A percentile compares a stretch with the other conserved stretches of the same genome.
These are phyloP conservation scores for Microbotryomycetes sp. DNA, from an alignment of 1,284 basidiomycete species.

Conservation along the genomic window DNA sequence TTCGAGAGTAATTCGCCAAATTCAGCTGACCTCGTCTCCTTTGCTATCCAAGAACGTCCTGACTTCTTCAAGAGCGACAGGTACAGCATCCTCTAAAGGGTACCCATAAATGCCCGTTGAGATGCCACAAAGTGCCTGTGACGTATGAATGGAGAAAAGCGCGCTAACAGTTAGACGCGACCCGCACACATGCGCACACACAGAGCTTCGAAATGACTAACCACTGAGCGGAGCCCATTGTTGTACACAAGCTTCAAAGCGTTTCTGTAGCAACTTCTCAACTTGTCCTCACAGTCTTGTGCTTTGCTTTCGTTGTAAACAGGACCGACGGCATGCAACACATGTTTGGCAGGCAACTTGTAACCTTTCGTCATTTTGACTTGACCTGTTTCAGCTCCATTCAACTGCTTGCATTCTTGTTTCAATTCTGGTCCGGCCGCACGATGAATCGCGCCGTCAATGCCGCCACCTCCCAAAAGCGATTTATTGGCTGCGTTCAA, in stretches of 20 bases:
- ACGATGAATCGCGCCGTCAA: constrained; percentile 78
- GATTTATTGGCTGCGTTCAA: constrained; percentile 60
- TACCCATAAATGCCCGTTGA: constrained; percentile 76
- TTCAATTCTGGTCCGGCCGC: constrained; percentile 71
- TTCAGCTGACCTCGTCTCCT: constrained; percentile 39
- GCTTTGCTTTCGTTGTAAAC: constrained; percentile 53
- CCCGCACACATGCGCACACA: no score
- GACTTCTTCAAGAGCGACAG: constrained; percentile 58
- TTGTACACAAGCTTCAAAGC: constrained; percentile 60
- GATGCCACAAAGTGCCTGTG: constrained; percentile 65
- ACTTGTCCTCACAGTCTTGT: constrained; percentile 51
- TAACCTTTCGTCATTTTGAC: constrained; percentile 63
- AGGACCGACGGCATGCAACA: constrained; percentile 90
- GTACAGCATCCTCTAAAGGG: constrained; percentile 63
- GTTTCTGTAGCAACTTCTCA: constrained; percentile 65
- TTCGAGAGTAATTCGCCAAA: not conserved
- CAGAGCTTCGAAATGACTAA: no score
- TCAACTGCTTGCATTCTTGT: constrained; percentile 63
- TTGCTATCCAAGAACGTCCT: constrained; percentile 56
- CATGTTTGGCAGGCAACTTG: constrained; percentile 52
- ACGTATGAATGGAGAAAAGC: no score
- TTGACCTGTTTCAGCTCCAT: constrained; percentile 73
- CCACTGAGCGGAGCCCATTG: constrained; percentile 51
- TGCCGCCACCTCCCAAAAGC: constrained; percentile 61
- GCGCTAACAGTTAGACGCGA: no score